Evolutionary conservation across 2,329 filamentous ascomycete genomes (phyloP).

Genomic region (Phoma herbarum): DNA sequence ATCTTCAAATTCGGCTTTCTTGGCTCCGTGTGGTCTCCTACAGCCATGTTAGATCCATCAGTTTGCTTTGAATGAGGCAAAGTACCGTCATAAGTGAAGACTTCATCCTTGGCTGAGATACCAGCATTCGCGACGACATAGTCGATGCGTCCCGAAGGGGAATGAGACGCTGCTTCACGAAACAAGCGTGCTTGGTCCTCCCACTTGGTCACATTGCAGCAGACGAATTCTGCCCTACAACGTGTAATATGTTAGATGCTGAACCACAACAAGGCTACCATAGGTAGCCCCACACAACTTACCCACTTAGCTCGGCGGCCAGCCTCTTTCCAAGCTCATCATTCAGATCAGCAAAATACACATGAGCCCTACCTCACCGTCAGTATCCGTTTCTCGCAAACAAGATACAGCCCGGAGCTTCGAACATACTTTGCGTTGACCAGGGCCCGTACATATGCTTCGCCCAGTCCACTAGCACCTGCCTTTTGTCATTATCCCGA

Average conservation of each 20-base stretch:
- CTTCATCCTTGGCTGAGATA: not conserved
- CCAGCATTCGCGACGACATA: not conserved
- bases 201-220: not conserved
- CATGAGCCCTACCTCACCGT: not conserved
- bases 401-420: no score
- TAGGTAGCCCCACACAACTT: not conserved
- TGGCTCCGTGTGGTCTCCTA: no score
- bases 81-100: not conserved
- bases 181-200: not conserved
- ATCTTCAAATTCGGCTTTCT: not conserved
- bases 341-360: not conserved
- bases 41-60: not conserved
- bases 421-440: not conserved
- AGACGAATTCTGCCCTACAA: not conserved
- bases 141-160: not conserved
- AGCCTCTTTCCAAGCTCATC: not conserved
- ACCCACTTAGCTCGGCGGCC: not conserved
- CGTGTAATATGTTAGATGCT: not conserved
- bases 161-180: not conserved
- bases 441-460: not conserved
- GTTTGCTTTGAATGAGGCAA: not conserved
- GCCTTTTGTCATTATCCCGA: not conserved
- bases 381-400: no score
- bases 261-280: not conserved
- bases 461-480: not conserved